phyloP scores from a whole-genome alignment of 371 early-diverging fungal genomes.

The Syncephalis plumigaleata region DNA sequence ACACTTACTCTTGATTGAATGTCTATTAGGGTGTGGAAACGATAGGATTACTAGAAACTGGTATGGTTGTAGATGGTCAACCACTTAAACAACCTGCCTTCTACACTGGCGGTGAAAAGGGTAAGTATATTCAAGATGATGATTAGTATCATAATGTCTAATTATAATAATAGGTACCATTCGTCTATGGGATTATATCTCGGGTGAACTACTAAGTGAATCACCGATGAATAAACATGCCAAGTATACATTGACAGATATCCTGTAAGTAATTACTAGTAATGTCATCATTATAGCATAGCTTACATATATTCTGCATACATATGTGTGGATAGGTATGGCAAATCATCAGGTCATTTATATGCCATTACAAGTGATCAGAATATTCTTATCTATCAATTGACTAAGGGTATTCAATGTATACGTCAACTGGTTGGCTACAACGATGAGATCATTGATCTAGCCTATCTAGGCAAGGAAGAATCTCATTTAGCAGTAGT shows the following conservation, averaged over 20 bases:
- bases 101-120: constrained; percentile 75
- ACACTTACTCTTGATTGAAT: too few relatives aligned
- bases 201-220: constrained; percentile 33
- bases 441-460: constrained; percentile 87
- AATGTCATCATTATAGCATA: too few relatives aligned
- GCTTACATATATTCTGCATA: too few relatives aligned
- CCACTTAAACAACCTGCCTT: constrained; percentile 23
- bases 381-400: constrained; percentile 63
- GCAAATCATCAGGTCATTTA: constrained; percentile 15
- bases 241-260: constrained; percentile 43
- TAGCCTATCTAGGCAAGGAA: constrained; percentile 52
- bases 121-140: constrained; percentile 10
- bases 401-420: constrained; percentile 27
- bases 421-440: constrained; percentile 81
- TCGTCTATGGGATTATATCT: constrained; percentile 49
- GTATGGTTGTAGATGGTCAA: constrained; percentile 14
- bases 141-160: background rate
- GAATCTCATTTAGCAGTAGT: constrained; percentile 69
- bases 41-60: constrained; percentile 36
- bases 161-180: constrained; percentile 22
- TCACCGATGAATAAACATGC: constrained; percentile 41
- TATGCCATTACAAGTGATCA: constrained; percentile 70
- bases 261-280: constrained; percentile 13
- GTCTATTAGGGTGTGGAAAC: constrained; percentile 34
- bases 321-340: background rate